Conservation (phyloP, 2,329 filamentous ascomycete genomes). For the Calonectria henricotiae region DNA sequence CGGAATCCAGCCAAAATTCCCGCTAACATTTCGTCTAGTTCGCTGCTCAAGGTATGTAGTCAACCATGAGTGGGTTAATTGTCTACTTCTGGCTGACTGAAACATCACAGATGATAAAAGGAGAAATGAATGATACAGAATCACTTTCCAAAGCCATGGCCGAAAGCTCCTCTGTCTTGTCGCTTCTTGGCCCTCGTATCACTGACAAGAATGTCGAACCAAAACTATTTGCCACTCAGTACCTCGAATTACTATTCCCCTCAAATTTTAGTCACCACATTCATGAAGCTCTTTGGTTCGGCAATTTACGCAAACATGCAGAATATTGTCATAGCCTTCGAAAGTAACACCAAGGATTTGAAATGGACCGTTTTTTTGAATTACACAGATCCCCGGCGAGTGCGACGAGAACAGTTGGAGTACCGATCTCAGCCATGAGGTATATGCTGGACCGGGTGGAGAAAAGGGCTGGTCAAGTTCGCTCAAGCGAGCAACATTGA, state of each 20-base stretch:
- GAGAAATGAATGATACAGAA: constrained; percentile 45
- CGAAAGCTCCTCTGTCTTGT: constrained; percentile 31
- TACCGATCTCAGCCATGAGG: constrained; percentile 48
- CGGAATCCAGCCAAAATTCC: constrained; percentile 38
- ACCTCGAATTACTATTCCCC: constrained; percentile 27
- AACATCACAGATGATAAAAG: constrained; percentile 47
- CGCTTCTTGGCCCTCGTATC: constrained; percentile 36
- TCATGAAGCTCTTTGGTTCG: constrained; percentile 39
- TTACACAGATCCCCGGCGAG: constrained; percentile 51
- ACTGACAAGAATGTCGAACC: neutral
- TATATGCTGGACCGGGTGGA: constrained; percentile 45
- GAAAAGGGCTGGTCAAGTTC: constrained; percentile 43
- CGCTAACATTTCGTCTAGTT: neutral
- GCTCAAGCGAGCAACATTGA: constrained; percentile 44
- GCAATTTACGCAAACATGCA: constrained; percentile 46
- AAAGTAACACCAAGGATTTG: constrained; percentile 43
- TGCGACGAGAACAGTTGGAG: constrained; percentile 52
- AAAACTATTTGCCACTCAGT: constrained; percentile 15
- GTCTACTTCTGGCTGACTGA: neutral
- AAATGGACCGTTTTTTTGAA: constrained; percentile 54
- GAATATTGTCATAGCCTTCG: constrained; percentile 46
- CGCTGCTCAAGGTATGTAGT: constrained; percentile 32
- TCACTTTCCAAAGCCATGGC: constrained; percentile 27
- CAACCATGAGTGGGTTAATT: neutral
- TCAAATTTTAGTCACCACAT: constrained; percentile 24